Evolutionary conservation across 257 asterid species (phyloP).

Genomic region (Solanum ossicruentum): DNA sequence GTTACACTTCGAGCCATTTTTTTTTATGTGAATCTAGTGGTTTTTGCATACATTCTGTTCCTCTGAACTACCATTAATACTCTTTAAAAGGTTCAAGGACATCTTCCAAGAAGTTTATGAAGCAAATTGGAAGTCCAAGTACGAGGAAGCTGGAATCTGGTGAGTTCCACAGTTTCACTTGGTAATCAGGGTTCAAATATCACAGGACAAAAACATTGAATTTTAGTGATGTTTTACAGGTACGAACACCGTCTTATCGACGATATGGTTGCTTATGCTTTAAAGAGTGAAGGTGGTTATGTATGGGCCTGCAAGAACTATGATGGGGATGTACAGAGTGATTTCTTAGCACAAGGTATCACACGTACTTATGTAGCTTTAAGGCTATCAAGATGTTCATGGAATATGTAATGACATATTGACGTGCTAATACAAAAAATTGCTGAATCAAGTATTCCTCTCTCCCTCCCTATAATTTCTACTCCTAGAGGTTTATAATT

Average conservation of each 20-base stretch:
- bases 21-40: not conserved
- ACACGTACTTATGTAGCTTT: not conserved
- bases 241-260: conserved; percentile 98
- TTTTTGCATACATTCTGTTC: not conserved
- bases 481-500: not conserved
- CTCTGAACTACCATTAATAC: not conserved
- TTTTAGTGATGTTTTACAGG: conserved; percentile 24
- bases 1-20: not conserved
- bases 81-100: conserved; percentile 75
- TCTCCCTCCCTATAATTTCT: not conserved
- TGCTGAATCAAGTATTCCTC: not conserved
- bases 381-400: not conserved
- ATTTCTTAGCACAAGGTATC: conserved; percentile 94
- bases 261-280: conserved; percentile 99
- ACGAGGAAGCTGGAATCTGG: conserved; percentile 89
- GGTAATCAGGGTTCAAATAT: not conserved
- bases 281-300: conserved; percentile 96
- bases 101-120: conserved; percentile 96
- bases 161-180: conserved; percentile 19
- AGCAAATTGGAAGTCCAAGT: conserved; percentile 85
- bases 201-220: not conserved
- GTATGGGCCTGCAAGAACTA: conserved; percentile 99
- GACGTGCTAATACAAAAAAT: not conserved
- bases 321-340: conserved; percentile 99
- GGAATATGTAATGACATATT: not conserved